phyloP scores from a whole-genome alignment of 2,329 filamentous ascomycete genomes.

The Mycosphaerella sp. region DNA sequence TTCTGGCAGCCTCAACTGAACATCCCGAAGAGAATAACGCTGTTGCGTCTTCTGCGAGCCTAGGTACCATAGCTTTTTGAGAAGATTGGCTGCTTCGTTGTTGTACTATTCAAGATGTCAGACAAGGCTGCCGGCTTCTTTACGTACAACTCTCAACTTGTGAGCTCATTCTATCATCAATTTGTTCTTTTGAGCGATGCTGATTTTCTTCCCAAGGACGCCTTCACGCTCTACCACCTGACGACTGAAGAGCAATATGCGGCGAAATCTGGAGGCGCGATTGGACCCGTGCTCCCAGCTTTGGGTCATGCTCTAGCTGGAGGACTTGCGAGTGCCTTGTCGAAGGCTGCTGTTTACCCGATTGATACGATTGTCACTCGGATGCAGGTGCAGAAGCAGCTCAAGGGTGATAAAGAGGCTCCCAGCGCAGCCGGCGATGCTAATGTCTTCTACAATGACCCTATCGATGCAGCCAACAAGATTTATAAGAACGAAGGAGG shows the following conservation, averaged over 20 bases:
- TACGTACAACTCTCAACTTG: slow-evolving; percentile 23
- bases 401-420: slow-evolving; percentile 38
- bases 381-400: slow-evolving; percentile 68
- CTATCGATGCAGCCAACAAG: slow-evolving; percentile 62
- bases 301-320: slow-evolving; percentile 78
- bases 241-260: slow-evolving; percentile 22
- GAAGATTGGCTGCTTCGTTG: too few relatives aligned
- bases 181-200: slow-evolving; percentile 15
- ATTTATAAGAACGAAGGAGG: slow-evolving; percentile 70
- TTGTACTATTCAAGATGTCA: slow-evolving; percentile 17
- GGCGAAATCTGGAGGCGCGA: not conserved
- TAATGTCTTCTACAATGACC: slow-evolving; percentile 53
- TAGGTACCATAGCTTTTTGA: not conserved
- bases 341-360: slow-evolving; percentile 73
- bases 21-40: slow-evolving; percentile 1
- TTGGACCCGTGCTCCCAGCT: slow-evolving; percentile 56
- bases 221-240: slow-evolving; percentile 30
- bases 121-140: slow-evolving; percentile 20
- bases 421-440: slow-evolving; percentile 32
- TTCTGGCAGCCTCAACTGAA: not conserved
- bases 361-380: slow-evolving; percentile 75
- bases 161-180: slow-evolving; percentile 19
- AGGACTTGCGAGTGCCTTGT: slow-evolving; percentile 68
- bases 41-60: slow-evolving; percentile 3
- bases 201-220: slow-evolving; percentile 27